Evolutionary conservation across 805 yeast genomes (phyloP).

Genomic region (Hermanozyma aechmeae): DNA sequence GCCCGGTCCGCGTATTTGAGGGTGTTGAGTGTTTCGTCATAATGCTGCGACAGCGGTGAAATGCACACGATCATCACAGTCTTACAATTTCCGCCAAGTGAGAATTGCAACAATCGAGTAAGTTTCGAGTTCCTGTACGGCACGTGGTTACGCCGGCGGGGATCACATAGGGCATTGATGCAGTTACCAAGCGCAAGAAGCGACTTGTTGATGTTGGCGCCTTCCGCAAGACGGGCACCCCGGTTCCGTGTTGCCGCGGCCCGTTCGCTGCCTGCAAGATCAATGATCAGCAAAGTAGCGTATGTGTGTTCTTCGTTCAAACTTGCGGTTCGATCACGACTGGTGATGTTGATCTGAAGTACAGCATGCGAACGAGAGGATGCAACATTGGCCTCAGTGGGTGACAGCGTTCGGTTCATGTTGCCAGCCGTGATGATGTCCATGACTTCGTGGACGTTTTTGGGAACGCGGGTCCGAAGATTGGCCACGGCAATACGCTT

Average conservation of each 20-base stretch:
- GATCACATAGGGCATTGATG: slow-evolving; percentile 82
- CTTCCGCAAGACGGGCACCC: slow-evolving; percentile 77
- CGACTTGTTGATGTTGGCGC: slow-evolving; percentile 89
- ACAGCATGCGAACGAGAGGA: slow-evolving; percentile 94
- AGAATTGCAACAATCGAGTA: slow-evolving; percentile 78
- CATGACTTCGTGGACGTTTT: slow-evolving; percentile 64
- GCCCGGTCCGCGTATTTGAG: slow-evolving; percentile 89
- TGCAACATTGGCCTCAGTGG: slow-evolving; percentile 86
- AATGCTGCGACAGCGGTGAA: slow-evolving; percentile 78
- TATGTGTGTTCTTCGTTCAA: slow-evolving; percentile 58
- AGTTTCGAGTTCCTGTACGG: slow-evolving; percentile 90
- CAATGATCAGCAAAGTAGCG: slow-evolving; percentile 81
- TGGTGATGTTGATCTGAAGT: slow-evolving; percentile 66
- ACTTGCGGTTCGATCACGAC: slow-evolving; percentile 51
- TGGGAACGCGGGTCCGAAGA: slow-evolving; percentile 53
- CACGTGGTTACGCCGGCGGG: slow-evolving; percentile 57
- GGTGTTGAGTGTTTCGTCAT: slow-evolving; percentile 89
- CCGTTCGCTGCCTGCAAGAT: slow-evolving; percentile 91
- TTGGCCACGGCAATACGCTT: slow-evolving; percentile 64
- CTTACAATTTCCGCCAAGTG: slow-evolving; percentile 89
- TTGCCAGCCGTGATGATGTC: slow-evolving; percentile 68
- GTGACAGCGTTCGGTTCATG: slow-evolving; percentile 66
- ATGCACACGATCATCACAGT: slow-evolving; percentile 95
- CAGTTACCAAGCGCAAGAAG: slow-evolving; percentile 87
- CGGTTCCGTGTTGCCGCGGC: slow-evolving; percentile 84